A percentile compares a stretch with the other conserved stretches of the same genome.
Evolutionary conservation across 2,329 filamentous ascomycete genomes (phyloP).

Genomic region (Pochonia chlamydosporia): DNA sequence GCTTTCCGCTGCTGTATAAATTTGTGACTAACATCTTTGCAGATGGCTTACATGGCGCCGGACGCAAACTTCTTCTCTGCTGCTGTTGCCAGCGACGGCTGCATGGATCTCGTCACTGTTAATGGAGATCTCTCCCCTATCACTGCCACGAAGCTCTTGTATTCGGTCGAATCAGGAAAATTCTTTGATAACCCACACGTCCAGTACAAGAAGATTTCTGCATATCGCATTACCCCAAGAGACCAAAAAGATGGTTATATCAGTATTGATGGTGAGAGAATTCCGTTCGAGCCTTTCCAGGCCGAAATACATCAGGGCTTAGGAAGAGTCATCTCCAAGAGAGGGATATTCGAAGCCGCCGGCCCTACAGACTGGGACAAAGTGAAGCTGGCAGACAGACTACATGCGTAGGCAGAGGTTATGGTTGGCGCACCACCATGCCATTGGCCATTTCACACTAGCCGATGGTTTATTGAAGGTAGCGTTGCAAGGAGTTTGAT

Average conservation of each 20-base stretch:
- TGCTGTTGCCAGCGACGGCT: constrained; percentile 74
- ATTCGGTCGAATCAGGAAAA: constrained; percentile 63
- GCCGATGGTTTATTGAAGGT: constrained; percentile 4
- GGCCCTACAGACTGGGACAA: constrained; percentile 49
- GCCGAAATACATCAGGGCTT: constrained; percentile 79
- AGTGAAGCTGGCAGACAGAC: constrained; percentile 23
- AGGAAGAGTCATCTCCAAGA: constrained; percentile 78
- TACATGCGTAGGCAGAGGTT: constrained; percentile 13
- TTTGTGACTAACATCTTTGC: constrained; percentile 8
- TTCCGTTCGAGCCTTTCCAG: constrained; percentile 87
- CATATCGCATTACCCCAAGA: constrained; percentile 76
- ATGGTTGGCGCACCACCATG: too few species aligned
- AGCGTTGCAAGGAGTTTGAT: constrained; percentile 14
- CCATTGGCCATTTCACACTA: too few species aligned
- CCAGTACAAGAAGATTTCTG: constrained; percentile 77
- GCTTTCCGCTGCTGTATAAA: background rate
- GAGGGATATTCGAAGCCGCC: constrained; percentile 62
- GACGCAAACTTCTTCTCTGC: constrained; percentile 85
- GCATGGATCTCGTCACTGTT: constrained; percentile 78
- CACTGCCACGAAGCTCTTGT: constrained; percentile 63
- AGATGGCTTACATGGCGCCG: constrained; percentile 88
- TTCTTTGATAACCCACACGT: constrained; percentile 79
- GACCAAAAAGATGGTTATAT: constrained; percentile 72
- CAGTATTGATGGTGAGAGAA: constrained; percentile 85
- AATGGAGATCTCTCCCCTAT: constrained; percentile 66